Base-by-base conservation (phyloP, 345 rosid genomes). In the Stellera chamaejasme region DNA sequence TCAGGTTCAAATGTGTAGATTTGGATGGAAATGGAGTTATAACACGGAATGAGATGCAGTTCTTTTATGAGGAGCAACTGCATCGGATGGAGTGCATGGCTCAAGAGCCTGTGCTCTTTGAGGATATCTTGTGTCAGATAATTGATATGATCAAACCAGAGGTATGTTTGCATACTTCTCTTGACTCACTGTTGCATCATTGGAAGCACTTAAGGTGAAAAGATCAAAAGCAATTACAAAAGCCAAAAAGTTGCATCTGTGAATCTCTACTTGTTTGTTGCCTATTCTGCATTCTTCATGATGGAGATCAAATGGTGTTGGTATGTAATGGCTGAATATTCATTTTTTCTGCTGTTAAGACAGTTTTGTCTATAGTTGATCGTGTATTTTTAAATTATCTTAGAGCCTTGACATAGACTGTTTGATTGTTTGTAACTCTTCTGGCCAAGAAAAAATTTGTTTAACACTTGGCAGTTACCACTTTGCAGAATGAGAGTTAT, bases 1-100 rank as follows among this genome's bases (percentile, higher is more conserved):
- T 27, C 46, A 91, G 98, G 96, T 91, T 88, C 88, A 91, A 77
- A 74, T 91, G 96, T 80, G 75, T 88, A 65, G 98, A 91, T 80
- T 80, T 91, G 82, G 98, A 91, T 77, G 92, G 86, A 43, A 91
- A 91, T 70, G 95, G 95, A 66, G 63, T 88, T 66, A 56, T 91
- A 63, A 88, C 96, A 2, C 77, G 87, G 54, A 89, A 85, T 51
- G 96, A 89, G 66, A 77, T 89, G 74, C 96, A 89, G 58, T 89
- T 83, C 80, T 89, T 85, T 71, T 91, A 91, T 55, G 98, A 91
- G 66, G 98, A 91, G 73, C 96, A 91, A 65, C 71, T 91, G 66
- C 98, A 91, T 77, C 87, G 98, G 62, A 91, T 91, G 98, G 98
- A 91, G 64, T 91, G 98, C 75, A 83, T 91, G 98, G 96, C 92